Conservation (phyloP, 2,329 filamentous ascomycete genomes). For the Aureobasidium namibiae region DNA sequence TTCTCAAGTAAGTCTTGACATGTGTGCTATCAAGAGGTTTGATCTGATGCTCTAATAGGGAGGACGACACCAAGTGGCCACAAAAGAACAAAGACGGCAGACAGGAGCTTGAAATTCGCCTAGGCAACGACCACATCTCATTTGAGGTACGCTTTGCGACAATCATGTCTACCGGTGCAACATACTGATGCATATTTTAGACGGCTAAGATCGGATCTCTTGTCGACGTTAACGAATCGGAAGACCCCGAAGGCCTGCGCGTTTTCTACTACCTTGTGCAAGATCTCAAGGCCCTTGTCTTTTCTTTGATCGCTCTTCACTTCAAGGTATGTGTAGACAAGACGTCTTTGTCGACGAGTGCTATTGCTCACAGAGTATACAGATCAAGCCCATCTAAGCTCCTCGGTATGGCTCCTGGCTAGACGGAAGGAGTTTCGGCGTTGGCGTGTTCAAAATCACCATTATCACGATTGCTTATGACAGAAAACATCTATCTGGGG, state of each 20-base stretch:
- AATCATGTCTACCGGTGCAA: neutral
- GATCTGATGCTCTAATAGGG: constrained; percentile 44
- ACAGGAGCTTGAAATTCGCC: constrained; percentile 88
- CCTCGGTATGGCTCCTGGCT: neutral
- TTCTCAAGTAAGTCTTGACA: constrained; percentile 69
- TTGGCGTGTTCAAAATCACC: neutral
- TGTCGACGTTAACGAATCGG: constrained; percentile 91
- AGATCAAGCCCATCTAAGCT: constrained; percentile 27
- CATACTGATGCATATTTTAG: constrained; percentile 40
- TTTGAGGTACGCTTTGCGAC: constrained; percentile 65
- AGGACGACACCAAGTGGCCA: constrained; percentile 97
- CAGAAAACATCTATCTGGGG: neutral
- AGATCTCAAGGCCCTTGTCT: constrained; percentile 91
- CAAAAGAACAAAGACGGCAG: constrained; percentile 98
- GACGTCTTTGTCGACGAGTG: no score
- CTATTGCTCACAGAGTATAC: neutral
- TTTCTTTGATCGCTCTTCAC: constrained; percentile 90
- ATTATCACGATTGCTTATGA: neutral
- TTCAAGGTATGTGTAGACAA: constrained; percentile 64
- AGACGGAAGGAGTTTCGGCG: neutral
- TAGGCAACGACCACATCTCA: constrained; percentile 93
- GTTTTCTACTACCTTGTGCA: constrained; percentile 99
- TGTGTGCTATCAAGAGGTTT: neutral
- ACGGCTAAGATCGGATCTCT: constrained; percentile 97
- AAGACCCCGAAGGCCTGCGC: constrained; percentile 87